A percentile compares a stretch with the other conserved stretches of the same genome.
phyloP scores from a whole-genome alignment of 1,139 yeast genomes.

The Scheffersomyces segobiensis region DNA sequence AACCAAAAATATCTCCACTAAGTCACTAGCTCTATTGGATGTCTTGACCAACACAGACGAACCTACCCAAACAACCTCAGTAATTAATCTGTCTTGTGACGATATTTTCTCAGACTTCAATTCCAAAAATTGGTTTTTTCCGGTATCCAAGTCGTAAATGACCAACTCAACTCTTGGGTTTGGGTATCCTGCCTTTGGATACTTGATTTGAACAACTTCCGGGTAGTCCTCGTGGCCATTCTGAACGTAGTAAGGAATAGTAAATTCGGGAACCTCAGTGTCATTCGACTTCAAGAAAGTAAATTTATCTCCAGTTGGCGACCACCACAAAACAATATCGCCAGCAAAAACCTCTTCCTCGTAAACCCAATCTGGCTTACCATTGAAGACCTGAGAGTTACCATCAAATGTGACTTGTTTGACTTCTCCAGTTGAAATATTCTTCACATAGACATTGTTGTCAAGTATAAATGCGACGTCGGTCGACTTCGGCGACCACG shows the following conservation, averaged over 20 bases:
- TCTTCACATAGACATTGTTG: conserved; percentile 37
- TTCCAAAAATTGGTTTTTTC: conserved; percentile 15
- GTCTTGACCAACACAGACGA: conserved; percentile 35
- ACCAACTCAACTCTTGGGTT: conserved; percentile 44
- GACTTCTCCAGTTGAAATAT: conserved; percentile 15
- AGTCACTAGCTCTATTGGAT: conserved; percentile 48
- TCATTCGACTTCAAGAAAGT: conserved; percentile 53
- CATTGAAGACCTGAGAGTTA: conserved; percentile 49
- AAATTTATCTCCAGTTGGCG: conserved; percentile 51
- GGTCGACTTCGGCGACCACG: conserved; percentile 36
- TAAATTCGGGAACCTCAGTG: conserved; percentile 51
- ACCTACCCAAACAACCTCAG: conserved; percentile 47
- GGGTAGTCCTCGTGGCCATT: conserved; percentile 45
- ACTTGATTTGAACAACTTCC: conserved; percentile 36
- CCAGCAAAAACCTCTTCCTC: conserved; percentile 58
- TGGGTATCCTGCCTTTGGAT: conserved; percentile 49
- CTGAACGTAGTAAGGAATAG: conserved; percentile 57
- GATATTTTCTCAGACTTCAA: conserved; percentile 24
- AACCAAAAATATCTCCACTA: conserved; percentile 39
- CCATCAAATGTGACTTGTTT: conserved; percentile 52
- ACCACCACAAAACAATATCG: conserved; percentile 60
- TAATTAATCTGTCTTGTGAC: conserved; percentile 29
- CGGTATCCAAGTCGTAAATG: conserved; percentile 27
- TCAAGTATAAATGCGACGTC: conserved; percentile 35
- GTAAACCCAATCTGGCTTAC: conserved; percentile 64